Conservation (phyloP, 1,284 basidiomycete species). For the Heterobasidion parviporum region DNA sequence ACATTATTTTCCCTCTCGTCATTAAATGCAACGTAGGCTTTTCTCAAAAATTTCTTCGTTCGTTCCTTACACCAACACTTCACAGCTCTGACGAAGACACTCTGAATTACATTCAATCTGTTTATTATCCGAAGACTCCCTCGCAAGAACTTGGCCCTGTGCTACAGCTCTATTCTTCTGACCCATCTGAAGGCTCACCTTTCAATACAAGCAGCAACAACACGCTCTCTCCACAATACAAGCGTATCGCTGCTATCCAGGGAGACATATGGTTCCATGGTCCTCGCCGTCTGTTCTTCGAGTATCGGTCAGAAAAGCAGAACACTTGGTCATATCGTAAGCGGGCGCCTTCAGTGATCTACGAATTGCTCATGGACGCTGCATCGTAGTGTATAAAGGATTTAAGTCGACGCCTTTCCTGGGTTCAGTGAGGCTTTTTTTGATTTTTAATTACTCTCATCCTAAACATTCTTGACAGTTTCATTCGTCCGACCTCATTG, state of each 20-base stretch:
- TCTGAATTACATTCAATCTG: conserved; percentile 6
- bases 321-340: conserved; percentile 1
- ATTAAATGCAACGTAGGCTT: conserved; percentile 31
- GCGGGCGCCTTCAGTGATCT: background rate
- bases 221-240: conserved; percentile 25
- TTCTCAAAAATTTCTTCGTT: no score
- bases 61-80: no score
- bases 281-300: conserved; percentile 22
- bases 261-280: conserved; percentile 26
- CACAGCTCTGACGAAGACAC: conserved; percentile 7
- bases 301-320: conserved; percentile 11
- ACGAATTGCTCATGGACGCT: background rate
- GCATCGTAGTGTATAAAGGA: conserved; percentile 1
- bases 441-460: background rate
- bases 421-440: conserved; percentile 1
- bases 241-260: conserved; percentile 24
- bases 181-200: conserved; percentile 22
- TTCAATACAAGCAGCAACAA: conserved; percentile 25
- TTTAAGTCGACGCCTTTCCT: background rate
- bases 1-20: conserved; percentile 38
- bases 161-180: conserved; percentile 16
- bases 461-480: background rate
- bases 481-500: background rate
- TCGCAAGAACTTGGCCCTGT: conserved; percentile 13
- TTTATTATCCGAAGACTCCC: conserved; percentile 13